Conservation (phyloP, 2,329 filamentous ascomycete genomes). For the Harringtonia lauricola region DNA sequence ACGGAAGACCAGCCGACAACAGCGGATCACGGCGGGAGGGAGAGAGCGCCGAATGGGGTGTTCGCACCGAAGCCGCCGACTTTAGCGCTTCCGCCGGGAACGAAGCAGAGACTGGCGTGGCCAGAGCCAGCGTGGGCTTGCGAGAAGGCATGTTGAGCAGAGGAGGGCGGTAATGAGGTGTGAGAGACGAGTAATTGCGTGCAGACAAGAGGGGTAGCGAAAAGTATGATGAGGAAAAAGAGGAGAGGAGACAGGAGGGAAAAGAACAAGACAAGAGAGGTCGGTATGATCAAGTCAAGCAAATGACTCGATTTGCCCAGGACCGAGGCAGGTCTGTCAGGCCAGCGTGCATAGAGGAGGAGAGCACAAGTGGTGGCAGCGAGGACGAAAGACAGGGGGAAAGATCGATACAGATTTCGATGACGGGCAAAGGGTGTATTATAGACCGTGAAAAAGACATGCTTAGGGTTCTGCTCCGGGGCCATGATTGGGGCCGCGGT, state of each 20-base stretch:
- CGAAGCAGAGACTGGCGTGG: constrained; percentile 50
- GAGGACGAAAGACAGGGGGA: constrained; percentile 17
- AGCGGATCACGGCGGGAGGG: constrained; percentile 25
- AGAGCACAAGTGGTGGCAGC: constrained; percentile 23
- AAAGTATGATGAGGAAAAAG: constrained; percentile 6
- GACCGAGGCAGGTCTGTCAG: constrained; percentile 20
- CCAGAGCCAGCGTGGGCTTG: constrained; percentile 47
- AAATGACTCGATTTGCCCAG: constrained; percentile 28
- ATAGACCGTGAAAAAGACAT: too few relatives aligned
- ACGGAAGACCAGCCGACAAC: constrained; percentile 28
- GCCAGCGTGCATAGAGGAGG: constrained; percentile 20
- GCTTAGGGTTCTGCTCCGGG: too few relatives aligned
- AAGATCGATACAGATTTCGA: constrained; percentile 11
- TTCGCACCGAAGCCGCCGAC: constrained; percentile 43
- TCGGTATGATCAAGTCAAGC: constrained; percentile 24
- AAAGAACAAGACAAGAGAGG: constrained; percentile 5
- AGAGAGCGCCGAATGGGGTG: constrained; percentile 55
- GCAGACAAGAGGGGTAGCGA: not conserved
- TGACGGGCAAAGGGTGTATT: too few relatives aligned
- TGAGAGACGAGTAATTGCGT: constrained; percentile 4
- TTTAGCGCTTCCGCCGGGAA: constrained; percentile 34
- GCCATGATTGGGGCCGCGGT: too few relatives aligned
- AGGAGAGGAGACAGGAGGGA: constrained; percentile 5
- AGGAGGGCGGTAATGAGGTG: constrained; percentile 7
- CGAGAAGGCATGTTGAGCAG: constrained; percentile 34